Evolutionary conservation across 1,284 basidiomycete genomes (phyloP), one percentile per base, ranked within the genome.

Genomic region (Ceratobasidium sp.): DNA sequence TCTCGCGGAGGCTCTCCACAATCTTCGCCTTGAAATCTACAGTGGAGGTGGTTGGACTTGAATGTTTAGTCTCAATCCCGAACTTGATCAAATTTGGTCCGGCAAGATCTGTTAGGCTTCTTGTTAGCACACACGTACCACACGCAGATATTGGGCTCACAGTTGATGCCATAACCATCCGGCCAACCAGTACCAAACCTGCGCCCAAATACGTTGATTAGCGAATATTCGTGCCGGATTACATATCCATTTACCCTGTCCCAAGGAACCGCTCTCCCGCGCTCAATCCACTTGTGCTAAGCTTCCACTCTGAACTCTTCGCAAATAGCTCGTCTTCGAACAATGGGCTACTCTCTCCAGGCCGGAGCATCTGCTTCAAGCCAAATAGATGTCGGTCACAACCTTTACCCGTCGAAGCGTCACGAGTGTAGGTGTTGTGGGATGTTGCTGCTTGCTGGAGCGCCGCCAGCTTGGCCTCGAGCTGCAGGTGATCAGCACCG

Each of bases 351-450:
- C 81, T 81, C 74, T 86, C 84, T 33, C 79, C 79, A 40, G 81
- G 81, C 28, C 80, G 79, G 28, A 95, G 82, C 81, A 92, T 84
- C 51, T 90, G 86, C 46, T 86, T 88, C 69, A 98, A 84, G 5
- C 95, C 96, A 75, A 97, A 88, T 38, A 98, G 84, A 81, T 98
- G 96, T 25, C 96, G 87, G 79, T 99, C 96, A 75, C 94, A 91
- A 9, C 95, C 96, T 74, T 88, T 87, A 14, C 96, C 96, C 0
- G 88, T 88, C 40, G 92, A 90, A 0, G 92, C 91, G 74, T 90
- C 88, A 62, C 91, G 89, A 5, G 94, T 95, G 63, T 93, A 87
- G 0, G 81, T 81, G 54, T 86, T 88, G 79, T 98, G 96, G 0
- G 86, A 86, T 73, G 86, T 84, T 44, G 94, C 84, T 0, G 96